Base-by-base conservation (phyloP, 371 early-diverging fungal species). In the Zychaea mexicana region DNA sequence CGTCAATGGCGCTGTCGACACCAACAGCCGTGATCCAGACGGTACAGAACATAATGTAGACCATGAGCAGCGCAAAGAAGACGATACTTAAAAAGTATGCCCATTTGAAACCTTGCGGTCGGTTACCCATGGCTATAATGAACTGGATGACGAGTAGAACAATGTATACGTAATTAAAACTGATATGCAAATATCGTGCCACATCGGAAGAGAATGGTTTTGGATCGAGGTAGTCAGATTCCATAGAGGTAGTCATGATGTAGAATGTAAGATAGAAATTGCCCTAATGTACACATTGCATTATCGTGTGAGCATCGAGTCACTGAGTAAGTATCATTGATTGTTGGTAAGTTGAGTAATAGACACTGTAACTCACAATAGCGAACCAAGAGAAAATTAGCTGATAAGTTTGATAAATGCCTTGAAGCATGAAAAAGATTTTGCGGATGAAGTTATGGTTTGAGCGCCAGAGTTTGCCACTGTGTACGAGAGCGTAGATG, bases 401-500 rank as follows among this genome's bases (percentile, higher is more conserved):
- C 64, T 80, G 85, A 58, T 92, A 70, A 30, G 84, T 74, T 61
- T 92, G 86, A 72, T 93, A 93, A 46, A 92, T 69, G 66, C 87
- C 83, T 76, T 92, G 90, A 33, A 93, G 32, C 49, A 86, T 82
- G 65, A 93, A 77, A 68, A 88, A 66, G 6, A 88, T 46, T 56
- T 88, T 88, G 52, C 92, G 83, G 36, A 82, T 61, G 59, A 86
- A 66, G 61, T 76, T 79, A 72, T 93, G 94, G 26, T 86, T 81
- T 2, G 91, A 88, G 36, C 86, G 71, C 76, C 88, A 88, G 67
- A 97, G 87, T 62, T 90, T 83, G 56, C 82, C 79, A 80, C 87
- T 93, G 69, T 96, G 90, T 10, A 78, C 84, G 31, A 94, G 66
- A 4, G 96, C 90, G 73, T 96, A 94, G 46, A 96, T 84, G 27